Evolutionary conservation across 2,329 filamentous ascomycete genomes (phyloP), one percentile per base, ranked within the genome.

Genomic region (Rhynchosporium graminicola): DNA sequence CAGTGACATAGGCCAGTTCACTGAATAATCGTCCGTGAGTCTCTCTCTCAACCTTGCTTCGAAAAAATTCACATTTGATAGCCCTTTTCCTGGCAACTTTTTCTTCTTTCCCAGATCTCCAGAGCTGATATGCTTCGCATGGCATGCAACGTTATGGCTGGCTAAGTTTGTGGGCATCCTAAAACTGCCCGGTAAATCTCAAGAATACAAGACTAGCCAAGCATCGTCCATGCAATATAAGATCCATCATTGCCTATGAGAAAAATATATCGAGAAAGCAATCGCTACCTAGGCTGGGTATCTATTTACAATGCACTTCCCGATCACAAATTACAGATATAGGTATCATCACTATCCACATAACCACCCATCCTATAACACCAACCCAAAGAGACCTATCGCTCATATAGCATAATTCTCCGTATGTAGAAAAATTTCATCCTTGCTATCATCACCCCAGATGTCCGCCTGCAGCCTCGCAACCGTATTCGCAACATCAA

Each of bases 371-470:
- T 46, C 4, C 36, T 20, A 20, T 40, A 54, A 54, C 20, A 40
- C 51, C 51, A 9, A 40, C 29, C 29, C 48, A 28, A 40, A 54
- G 13, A 42, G 26, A 9, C 10, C 10, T 46, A 8, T 20, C 45
- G 47, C 38, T 67, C 76, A 97, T 65, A 97, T 80, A 57, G 92
- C 91, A 78, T 97, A 97, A 75, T 97, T 97, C 80, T 98, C 94
- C 3, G 93, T 91, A 79, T 97, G 94, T 75, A 97, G 77, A 75
- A 93, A 97, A 60, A 98, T 90, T 82, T 97, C 94, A 73, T 97
- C 93, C 52, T 89, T 83, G 70, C 84, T 83, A 40, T 87, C 84
- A 69, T 92, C 88, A 5, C 84, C 87, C 89, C 91, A 92, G 56
- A 98, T 92, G 75, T 88, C 86, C 31, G 84, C 85, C 80, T 98